Evolutionary conservation across 1,139 yeast species (phyloP), one percentile per base, ranked within the genome.

Genomic region (Pichia sorboxylosa): DNA sequence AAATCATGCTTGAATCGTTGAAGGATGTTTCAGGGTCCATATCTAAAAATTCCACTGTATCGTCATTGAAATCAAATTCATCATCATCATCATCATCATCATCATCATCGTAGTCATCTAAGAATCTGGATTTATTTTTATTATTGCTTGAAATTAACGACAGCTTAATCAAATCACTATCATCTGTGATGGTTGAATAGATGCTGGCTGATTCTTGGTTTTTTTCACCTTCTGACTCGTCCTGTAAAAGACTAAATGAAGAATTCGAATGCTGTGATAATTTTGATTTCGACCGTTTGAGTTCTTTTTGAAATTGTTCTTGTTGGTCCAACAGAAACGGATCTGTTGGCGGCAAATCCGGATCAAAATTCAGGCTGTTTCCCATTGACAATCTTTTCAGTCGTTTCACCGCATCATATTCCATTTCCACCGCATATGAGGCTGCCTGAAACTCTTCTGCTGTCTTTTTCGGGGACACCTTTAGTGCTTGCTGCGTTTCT

Each of bases 321-420:
- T 9, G 7, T 16, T 32, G 24, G 4, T 23, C 25, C 25, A 23
- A 23, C 13, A 23, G 13, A 23, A n/a, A 23, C 11, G 25, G 14
- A 19, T 20, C 25, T 28, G 60, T 64, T 33, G 49, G 52, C 7
- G 76, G 76, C 26, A 70, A 53, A 46, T 71, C 78, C 3, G 77
- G 77, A 43, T 71, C 77, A 40, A 63, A 67, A 41, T 58, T 63
- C 60, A 71, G 59, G 49, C 64, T 51, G 46, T 68, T 63, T 11
- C 77, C 77, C 13, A 71, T 67, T 6, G 73, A 66, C 17, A 70
- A 54, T 36, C 78, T 57, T 48, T 71, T 71, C 39, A 71, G 57
- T 11, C 75, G 73, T 23, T 73, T 69, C 44, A 71, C 77, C 59
- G 68, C 66, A 51, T 66, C 66, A 53, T 69, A 66, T 46, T 71